A percentile compares a stretch with the other conserved stretches of the same genome.
These are phyloP conservation scores for Barbatosphaeria neglecta DNA, from an alignment of 495 filamentous ascomycete genomes.

Conservation along the genomic window DNA sequence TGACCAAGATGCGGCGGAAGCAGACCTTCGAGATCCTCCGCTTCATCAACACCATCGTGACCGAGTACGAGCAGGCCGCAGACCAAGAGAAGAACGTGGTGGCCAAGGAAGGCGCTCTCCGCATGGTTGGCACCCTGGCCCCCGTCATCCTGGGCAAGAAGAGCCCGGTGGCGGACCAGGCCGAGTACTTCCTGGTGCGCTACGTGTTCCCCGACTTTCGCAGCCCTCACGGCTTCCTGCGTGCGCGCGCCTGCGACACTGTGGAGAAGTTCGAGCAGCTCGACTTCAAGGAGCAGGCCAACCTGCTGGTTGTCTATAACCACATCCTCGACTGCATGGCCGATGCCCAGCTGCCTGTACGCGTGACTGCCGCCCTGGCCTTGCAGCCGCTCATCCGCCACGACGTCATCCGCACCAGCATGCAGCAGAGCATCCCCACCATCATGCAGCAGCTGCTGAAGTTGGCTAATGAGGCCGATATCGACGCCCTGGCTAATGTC, in stretches of 20 bases:
- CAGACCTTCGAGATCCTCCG: slow-evolving; percentile 87
- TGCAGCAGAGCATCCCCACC: slow-evolving; percentile 97
- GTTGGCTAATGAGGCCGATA: slow-evolving; percentile 89
- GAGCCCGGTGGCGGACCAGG: slow-evolving; percentile 92
- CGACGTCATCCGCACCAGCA: slow-evolving; percentile 80
- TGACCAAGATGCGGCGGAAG: slow-evolving; percentile 91
- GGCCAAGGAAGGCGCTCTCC: slow-evolving; percentile 88
- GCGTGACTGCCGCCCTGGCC: slow-evolving; percentile 88
- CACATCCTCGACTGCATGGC: slow-evolving; percentile 97
- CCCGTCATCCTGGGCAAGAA: slow-evolving; percentile 94
- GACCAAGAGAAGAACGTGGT: slow-evolving; percentile 82
- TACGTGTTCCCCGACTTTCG: slow-evolving; percentile 98
- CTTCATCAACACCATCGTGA: slow-evolving; percentile 89
- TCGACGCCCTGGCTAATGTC: slow-evolving; percentile 92
- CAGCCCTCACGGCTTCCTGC: slow-evolving; percentile 83
- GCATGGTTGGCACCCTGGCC: slow-evolving; percentile 94
- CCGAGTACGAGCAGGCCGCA: slow-evolving; percentile 67
- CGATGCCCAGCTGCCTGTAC: slow-evolving; percentile 77
- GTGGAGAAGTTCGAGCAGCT: slow-evolving; percentile 95
- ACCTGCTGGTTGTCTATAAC: slow-evolving; percentile 87
- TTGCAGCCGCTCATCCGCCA: slow-evolving; percentile 92
- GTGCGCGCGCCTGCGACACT: slow-evolving; percentile 90
- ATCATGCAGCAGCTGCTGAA: slow-evolving; percentile 99
- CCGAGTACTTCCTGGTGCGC: slow-evolving; percentile 97
- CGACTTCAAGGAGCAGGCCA: slow-evolving; percentile 89